Conservation (phyloP, 2,329 filamentous ascomycete species). For the Metarhizium sp. region DNA sequence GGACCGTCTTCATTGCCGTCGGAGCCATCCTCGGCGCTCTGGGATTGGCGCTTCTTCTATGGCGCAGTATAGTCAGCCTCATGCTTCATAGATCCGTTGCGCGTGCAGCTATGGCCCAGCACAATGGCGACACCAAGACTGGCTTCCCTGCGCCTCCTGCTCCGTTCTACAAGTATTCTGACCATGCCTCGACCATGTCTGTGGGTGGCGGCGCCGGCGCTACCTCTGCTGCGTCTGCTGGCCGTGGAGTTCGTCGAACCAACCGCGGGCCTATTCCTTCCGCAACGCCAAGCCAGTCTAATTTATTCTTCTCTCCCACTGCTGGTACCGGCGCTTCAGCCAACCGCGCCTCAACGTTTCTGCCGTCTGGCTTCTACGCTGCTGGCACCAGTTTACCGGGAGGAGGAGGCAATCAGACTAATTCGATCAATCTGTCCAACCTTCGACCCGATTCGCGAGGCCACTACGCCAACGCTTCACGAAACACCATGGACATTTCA, state of each 20-base stretch:
- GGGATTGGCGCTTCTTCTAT: conserved; percentile 70
- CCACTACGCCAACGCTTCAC: conserved; percentile 29
- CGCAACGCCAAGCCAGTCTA: conserved; percentile 52
- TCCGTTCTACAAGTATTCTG: conserved; percentile 56
- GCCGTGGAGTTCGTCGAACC: conserved; percentile 42
- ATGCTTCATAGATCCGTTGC: conserved; percentile 86
- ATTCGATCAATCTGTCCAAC: conserved; percentile 52
- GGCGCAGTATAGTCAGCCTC: conserved; percentile 83
- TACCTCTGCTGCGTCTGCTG: conserved; percentile 26
- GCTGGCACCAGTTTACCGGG: conserved; percentile 47
- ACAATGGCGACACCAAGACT: conserved; percentile 60
- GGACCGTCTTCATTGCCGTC: conserved; percentile 92
- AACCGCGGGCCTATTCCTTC: conserved; percentile 43
- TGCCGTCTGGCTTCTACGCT: conserved; percentile 88
- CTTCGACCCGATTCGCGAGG: conserved; percentile 50
- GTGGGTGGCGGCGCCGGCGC: conserved; percentile 23
- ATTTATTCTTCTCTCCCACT: conserved; percentile 93
- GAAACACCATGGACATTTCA: conserved; percentile 37
- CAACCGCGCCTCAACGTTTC: conserved; percentile 66
- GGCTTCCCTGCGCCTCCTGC: conserved; percentile 48
- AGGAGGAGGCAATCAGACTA: conserved; percentile 35
- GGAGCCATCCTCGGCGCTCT: conserved; percentile 81
- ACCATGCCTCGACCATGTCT: conserved; percentile 46
- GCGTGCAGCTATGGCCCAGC: conserved; percentile 69
- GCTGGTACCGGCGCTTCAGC: conserved; percentile 50